These are phyloP conservation scores for Arthroderma sp. DNA, from an alignment of 2,329 filamentous ascomycete genomes.

Conservation along the genomic window DNA sequence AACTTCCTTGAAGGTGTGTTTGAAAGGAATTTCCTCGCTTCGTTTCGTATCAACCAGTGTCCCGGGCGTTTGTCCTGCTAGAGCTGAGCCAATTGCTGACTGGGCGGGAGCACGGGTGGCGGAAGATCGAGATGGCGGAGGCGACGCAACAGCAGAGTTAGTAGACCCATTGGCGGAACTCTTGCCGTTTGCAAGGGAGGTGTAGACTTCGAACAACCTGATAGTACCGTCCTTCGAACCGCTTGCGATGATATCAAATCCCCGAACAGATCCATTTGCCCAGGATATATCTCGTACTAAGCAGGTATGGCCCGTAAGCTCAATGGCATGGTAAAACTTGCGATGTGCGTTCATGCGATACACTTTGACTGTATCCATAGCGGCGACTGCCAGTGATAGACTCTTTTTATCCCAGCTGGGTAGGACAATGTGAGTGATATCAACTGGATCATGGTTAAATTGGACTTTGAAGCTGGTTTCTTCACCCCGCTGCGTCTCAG, in stretches of 20 bases:
- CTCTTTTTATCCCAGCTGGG: conserved; percentile 72
- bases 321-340: conserved; percentile 73
- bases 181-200: conserved; percentile 20
- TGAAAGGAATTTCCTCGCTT: conserved; percentile 26
- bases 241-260: conserved; percentile 80
- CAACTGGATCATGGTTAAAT: conserved; percentile 70
- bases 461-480: conserved; percentile 76
- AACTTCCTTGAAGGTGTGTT: conserved; percentile 29
- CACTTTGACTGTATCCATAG: conserved; percentile 69
- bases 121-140: conserved; percentile 15
- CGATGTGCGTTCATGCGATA: conserved; percentile 64
- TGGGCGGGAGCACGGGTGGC: conserved; percentile 18
- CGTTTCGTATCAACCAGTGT: conserved; percentile 21
- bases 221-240: conserved; percentile 86
- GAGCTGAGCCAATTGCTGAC: conserved; percentile 30
- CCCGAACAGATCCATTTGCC: conserved; percentile 81
- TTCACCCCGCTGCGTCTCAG: conserved; percentile 61
- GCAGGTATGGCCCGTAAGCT: conserved; percentile 58
- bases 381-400: conserved; percentile 69
- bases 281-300: conserved; percentile 81
- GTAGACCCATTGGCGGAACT: conserved; percentile 16
- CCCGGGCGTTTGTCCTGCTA: conserved; percentile 20
- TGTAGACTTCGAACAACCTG: conserved; percentile 60
- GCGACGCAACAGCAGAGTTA: conserved; percentile 13
- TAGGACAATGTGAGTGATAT: conserved; percentile 60